Percentiles rank a stretch among this genome's conserved stretches.
phyloP scores from a whole-genome alignment of 257 asterid genomes.

The Datura wrightii region DNA sequence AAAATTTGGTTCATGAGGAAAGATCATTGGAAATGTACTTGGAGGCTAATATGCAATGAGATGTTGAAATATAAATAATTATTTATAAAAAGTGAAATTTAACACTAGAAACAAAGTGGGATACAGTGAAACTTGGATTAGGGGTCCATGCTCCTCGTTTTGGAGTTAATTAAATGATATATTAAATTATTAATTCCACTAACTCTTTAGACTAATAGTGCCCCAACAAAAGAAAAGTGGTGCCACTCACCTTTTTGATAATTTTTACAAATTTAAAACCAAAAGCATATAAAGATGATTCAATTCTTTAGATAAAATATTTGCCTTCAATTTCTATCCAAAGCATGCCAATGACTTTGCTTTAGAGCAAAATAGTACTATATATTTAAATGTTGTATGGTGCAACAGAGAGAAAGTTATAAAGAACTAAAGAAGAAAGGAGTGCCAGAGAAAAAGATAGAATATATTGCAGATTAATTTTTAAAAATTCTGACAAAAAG shows the following conservation, averaged over 20 bases:
- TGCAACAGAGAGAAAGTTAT: conserved; percentile 40
- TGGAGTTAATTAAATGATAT: conserved; percentile 29
- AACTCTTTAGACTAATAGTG: conserved; percentile 67
- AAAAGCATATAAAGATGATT: conserved; percentile 42
- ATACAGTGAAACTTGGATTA: not conserved
- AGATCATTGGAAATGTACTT: not conserved
- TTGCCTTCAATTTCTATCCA: conserved; percentile 40
- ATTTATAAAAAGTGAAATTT: not conserved
- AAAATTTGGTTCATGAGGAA: not conserved
- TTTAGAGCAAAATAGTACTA: conserved; percentile 21
- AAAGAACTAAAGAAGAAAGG: conserved; percentile 30
- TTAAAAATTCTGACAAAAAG: conserved; percentile 18
- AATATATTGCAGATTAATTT: conserved; percentile 32
- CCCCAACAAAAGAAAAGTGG: conserved; percentile 77
- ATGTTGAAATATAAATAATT: not conserved
- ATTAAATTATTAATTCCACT: conserved; percentile 54
- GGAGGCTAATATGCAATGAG: not conserved
- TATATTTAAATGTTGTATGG: conserved; percentile 22
- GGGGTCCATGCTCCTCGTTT: conserved; percentile 31
- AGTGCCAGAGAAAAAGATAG: conserved; percentile 40
- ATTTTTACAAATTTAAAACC: conserved; percentile 40
- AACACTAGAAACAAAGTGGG: conserved; percentile 2
- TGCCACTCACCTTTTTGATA: conserved; percentile 60
- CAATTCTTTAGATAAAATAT: conserved; percentile 47
- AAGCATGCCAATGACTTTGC: conserved; percentile 27